These are phyloP conservation scores for Candida sp. DNA, from an alignment of 1,139 yeast species.

Conservation along the genomic window DNA sequence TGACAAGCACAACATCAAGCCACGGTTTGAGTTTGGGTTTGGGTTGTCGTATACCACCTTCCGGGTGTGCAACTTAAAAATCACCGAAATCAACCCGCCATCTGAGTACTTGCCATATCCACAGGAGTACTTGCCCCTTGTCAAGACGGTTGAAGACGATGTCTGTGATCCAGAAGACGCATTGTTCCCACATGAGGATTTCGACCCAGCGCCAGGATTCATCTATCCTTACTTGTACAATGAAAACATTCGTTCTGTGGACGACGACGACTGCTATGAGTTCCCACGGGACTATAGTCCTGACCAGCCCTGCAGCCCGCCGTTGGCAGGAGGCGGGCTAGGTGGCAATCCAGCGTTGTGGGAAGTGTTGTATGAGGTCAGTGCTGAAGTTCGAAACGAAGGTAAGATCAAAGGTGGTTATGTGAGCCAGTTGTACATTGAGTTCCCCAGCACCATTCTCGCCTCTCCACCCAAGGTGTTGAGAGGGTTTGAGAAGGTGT, in stretches of 20 bases:
- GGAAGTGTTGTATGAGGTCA: constrained; percentile 52
- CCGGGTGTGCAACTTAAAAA: constrained; percentile 39
- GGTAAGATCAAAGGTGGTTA: constrained; percentile 56
- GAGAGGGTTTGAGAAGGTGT: constrained; percentile 64
- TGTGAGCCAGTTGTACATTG: constrained; percentile 62
- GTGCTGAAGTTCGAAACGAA: constrained; percentile 51
- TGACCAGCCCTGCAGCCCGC: constrained; percentile 39
- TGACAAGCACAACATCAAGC: constrained; percentile 58
- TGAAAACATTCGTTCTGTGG: constrained; percentile 45
- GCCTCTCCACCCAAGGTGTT: constrained; percentile 55
- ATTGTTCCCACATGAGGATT: constrained; percentile 57
- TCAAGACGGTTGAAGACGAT: constrained; percentile 46
- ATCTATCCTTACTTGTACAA: constrained; percentile 56
- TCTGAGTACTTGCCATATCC: constrained; percentile 55
- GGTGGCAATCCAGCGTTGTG: constrained; percentile 55
- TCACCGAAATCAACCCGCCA: constrained; percentile 47
- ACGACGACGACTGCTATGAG: constrained; percentile 44
- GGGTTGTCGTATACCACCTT: constrained; percentile 63
- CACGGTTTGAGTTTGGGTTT: constrained; percentile 65
- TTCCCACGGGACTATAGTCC: constrained; percentile 58
- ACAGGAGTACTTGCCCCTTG: constrained; percentile 47
- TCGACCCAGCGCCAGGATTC: constrained; percentile 55
- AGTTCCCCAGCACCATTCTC: constrained; percentile 49
- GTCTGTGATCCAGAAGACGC: constrained; percentile 62
- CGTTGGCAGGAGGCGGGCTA: constrained; percentile 60